Percentiles rank a stretch among this genome's conserved stretches.
These are phyloP conservation scores for Backusella parvicylindrica DNA, from an alignment of 192 early-diverging fungal species.

Conservation along the genomic window DNA sequence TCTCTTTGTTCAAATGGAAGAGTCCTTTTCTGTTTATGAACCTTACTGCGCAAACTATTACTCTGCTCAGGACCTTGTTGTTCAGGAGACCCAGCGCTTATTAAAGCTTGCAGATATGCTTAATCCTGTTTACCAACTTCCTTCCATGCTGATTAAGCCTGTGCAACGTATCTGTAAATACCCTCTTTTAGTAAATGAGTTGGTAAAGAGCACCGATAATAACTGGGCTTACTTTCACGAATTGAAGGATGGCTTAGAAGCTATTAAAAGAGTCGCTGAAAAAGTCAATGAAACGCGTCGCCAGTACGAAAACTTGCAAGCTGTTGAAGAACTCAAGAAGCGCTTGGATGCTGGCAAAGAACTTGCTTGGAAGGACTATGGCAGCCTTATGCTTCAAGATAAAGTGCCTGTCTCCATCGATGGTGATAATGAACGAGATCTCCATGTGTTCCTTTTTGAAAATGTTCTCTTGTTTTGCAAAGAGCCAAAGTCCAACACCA, in stretches of 20 bases:
- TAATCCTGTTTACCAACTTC: conserved; percentile 84
- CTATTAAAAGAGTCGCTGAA: conserved; percentile 85
- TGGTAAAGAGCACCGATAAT: conserved; percentile 57
- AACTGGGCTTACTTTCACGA: conserved; percentile 52
- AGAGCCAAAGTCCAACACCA: conserved; percentile 54
- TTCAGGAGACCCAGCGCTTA: conserved; percentile 62
- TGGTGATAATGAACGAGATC: conserved; percentile 64
- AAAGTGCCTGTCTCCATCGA: conserved; percentile 50
- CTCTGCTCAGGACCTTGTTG: conserved; percentile 65
- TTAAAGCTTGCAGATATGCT: conserved; percentile 59
- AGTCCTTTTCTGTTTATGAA: conserved; percentile 80
- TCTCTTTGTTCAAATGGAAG: conserved; percentile 79
- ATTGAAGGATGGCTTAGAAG: conserved; percentile 64
- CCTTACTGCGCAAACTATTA: conserved; percentile 92
- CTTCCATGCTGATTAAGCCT: conserved; percentile 92
- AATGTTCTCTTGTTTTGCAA: conserved; percentile 90
- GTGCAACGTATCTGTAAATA: conserved; percentile 98
- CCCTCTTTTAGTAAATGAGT: conserved; percentile 79
- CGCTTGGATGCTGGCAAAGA: conserved; percentile 82
- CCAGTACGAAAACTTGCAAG: conserved; percentile 78
- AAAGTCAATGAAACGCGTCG: conserved; percentile 88
- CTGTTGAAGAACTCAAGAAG: conserved; percentile 74
- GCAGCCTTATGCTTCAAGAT: conserved; percentile 68
- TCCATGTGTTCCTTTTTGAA: conserved; percentile 90
- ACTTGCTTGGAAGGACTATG: conserved; percentile 68